phyloP scores from a whole-genome alignment of 139 green algal genomes.

The Tetradesmus obliquus region DNA sequence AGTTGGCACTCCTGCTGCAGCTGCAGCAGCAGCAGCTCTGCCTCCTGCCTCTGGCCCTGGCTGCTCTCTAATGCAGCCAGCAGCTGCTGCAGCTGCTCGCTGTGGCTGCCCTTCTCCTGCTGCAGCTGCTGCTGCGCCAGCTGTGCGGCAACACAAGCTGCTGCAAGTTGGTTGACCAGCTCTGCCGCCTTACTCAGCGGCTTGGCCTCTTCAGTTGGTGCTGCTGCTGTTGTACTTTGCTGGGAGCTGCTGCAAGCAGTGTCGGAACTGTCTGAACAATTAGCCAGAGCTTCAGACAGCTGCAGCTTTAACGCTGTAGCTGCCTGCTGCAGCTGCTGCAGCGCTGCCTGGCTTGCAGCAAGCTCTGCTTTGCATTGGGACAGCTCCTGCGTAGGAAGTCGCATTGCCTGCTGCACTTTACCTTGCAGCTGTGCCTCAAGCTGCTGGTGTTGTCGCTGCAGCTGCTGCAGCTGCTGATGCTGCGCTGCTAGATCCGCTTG shows the following conservation, averaged over 20 bases:
- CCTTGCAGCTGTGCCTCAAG: conserved; percentile 5
- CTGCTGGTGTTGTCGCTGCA: neutral
- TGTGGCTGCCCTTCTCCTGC: neutral
- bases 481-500: neutral
- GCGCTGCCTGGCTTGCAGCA: neutral
- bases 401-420: neutral
- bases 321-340: conserved; percentile 27
- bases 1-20: conserved; percentile 36
- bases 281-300: neutral
- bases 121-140: conserved; percentile 27
- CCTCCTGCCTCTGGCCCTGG: conserved; percentile 6
- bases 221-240: neutral
- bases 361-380: conserved; percentile 10
- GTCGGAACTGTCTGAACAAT: neutral
- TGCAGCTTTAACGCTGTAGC: neutral
- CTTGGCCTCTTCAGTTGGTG: neutral
- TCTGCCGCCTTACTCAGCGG: neutral
- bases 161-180: neutral
- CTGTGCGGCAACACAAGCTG: neutral
- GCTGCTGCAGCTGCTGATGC: conserved; percentile 41
- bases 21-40: conserved; percentile 17
- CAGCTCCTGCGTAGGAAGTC: neutral
- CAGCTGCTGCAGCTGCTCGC: conserved; percentile 27
- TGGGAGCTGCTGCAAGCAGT: neutral
- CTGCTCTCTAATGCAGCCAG: neutral